Base-by-base conservation (phyloP, 305 asterid genomes). In the Fraxinus dipetala region DNA sequence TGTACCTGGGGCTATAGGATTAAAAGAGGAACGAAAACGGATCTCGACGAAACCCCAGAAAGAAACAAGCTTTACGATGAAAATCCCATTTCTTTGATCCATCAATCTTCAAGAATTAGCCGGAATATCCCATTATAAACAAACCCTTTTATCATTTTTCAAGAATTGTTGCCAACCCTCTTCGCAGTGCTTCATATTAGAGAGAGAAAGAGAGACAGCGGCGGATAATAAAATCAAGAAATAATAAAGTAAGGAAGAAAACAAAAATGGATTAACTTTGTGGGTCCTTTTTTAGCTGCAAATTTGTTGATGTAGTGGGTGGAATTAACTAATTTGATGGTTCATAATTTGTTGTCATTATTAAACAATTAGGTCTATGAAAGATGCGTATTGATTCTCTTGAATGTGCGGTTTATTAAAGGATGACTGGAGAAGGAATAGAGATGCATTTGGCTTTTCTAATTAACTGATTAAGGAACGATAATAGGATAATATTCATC, bases 281-380 rank as follows among this genome's bases (percentile, higher is more conserved):
- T 87, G 87, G 94, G 94, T 77, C 84, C 89, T 83, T 74, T 76
- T 83, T 36, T 79, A 82, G 91, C 86, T 89, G 91, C 90, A 90
- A 81, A 85, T 92, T 89, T 88, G 95, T 85, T 88, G 88, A 13
- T 69, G 83, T 36, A 79, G 84, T 86, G 90, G 88, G 87, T 87
- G 73, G 84, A 78, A 88, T 79, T 78, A 75, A 85, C 84, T 81
- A 84, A 76, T 80, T 77, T 54, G 81, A 74, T 83, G 87, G 84
- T 87, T 86, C 80, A 73, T 79, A 86, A 80, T 86, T 63, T 26
- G 79, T 79, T 83, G 91, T 84, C 84, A 84, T 85, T 76, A 81
- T 80, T 85, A 61, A 77, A 79, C 78, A 81, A 80, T 78, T 72
- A 78, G 80, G 35, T 74, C 83, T 88, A 74, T 70, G 83, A 78